A percentile compares a stretch with the other conserved stretches of the same genome.
Conservation (phyloP, 1,284 basidiomycete genomes). For the Irpex rosettiformis region DNA sequence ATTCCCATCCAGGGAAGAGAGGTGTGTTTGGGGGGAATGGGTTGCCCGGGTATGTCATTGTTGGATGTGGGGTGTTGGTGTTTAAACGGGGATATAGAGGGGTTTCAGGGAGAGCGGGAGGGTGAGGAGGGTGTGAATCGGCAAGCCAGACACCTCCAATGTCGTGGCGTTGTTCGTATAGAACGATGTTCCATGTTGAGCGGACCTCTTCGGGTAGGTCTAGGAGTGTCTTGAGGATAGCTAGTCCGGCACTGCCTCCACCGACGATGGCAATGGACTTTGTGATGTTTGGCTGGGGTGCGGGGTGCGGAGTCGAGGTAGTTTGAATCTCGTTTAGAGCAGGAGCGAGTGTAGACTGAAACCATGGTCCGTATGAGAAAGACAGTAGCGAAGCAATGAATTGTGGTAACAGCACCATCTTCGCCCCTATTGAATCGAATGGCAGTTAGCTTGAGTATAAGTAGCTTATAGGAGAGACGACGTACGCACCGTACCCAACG, state of each 20-base stretch:
- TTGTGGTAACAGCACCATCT: slow-evolving; percentile 16
- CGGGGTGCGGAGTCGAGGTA: neutral
- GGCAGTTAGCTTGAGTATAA: neutral
- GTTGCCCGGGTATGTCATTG: slow-evolving; percentile 50
- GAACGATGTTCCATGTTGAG: slow-evolving; percentile 41
- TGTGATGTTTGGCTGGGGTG: slow-evolving; percentile 10
- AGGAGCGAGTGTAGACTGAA: neutral
- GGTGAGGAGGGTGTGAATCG: slow-evolving; percentile 36
- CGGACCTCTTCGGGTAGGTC: slow-evolving; percentile 40
- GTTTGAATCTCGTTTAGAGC: neutral
- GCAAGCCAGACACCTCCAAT: slow-evolving; percentile 54
- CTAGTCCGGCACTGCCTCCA: slow-evolving; percentile 52
- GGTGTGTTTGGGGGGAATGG: slow-evolving; percentile 47
- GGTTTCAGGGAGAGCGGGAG: slow-evolving; percentile 48
- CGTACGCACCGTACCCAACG: neutral
- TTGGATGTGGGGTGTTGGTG: slow-evolving; percentile 50
- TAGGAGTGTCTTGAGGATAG: slow-evolving; percentile 45
- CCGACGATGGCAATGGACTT: slow-evolving; percentile 54
- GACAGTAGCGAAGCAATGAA: slow-evolving; percentile 16
- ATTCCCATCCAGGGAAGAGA: slow-evolving; percentile 45
- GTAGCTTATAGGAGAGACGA: neutral
- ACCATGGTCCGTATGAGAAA: slow-evolving; percentile 7
- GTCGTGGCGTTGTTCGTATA: slow-evolving; percentile 48
- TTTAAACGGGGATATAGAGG: slow-evolving; percentile 51
- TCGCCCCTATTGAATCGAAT: neutral